Conservation (phyloP, 163 green algal species). For the Prototheca cutis region DNA sequence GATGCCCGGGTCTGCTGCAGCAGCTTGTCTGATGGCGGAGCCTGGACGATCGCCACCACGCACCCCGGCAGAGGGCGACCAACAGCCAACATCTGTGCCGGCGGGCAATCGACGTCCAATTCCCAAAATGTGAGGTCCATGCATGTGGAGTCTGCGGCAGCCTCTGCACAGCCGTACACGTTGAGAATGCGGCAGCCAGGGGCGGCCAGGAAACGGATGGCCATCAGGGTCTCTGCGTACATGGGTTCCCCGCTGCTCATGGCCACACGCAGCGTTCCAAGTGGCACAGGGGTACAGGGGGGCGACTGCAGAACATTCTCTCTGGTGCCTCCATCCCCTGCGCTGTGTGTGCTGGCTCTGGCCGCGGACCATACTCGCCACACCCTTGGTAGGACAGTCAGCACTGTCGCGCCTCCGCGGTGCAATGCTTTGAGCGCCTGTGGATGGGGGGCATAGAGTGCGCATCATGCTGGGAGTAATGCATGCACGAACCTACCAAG, state of each 20-base stretch:
- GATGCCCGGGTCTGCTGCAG: too few relatives aligned
- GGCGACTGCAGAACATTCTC: not conserved
- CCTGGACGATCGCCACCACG: conserved; percentile 9
- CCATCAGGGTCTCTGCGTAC: conserved; percentile 5
- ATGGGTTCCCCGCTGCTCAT: conserved; percentile 40
- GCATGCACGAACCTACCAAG: too few relatives aligned
- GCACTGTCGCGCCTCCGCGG: too few relatives aligned
- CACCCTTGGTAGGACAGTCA: too few relatives aligned
- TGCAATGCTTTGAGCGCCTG: too few relatives aligned
- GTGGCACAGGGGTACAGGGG: not conserved
- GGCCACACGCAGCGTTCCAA: conserved; percentile 17
- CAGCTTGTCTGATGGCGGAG: too few relatives aligned
- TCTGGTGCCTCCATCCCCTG: too few relatives aligned
- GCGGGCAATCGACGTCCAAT: not conserved
- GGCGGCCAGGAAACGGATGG: conserved; percentile 16
- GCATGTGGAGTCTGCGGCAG: conserved; percentile 22
- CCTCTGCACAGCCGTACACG: conserved; percentile 41
- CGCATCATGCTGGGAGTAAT: too few relatives aligned
- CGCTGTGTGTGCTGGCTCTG: too few relatives aligned
- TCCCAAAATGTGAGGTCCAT: conserved; percentile 13
- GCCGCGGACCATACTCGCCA: too few relatives aligned
- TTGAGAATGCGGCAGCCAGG: conserved; percentile 28
- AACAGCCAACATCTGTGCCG: not conserved
- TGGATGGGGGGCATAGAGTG: too few relatives aligned
- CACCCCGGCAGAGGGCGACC: not conserved